Evolutionary conservation across 179 eudicot genomes (phyloP).

Genomic region (Amaranthus tricolor): DNA sequence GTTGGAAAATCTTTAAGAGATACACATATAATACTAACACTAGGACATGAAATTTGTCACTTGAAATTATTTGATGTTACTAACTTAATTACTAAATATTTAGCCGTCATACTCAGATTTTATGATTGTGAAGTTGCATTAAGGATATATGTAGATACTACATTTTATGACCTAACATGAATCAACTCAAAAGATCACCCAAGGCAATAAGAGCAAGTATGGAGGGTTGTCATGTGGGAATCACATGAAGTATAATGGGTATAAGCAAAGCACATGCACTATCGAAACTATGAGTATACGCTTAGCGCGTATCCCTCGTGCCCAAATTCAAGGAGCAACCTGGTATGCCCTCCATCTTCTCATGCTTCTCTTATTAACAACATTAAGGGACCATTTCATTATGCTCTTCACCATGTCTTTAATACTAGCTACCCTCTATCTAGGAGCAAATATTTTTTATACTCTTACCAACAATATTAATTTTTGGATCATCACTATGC

Average conservation of each 20-base stretch:
- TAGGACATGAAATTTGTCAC: too few relatives aligned
- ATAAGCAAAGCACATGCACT: slow-evolving; percentile 26
- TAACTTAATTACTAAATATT: too few relatives aligned
- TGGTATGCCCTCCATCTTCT: slow-evolving; percentile 33
- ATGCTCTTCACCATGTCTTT: background rate
- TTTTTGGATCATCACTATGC: background rate
- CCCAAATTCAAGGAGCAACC: slow-evolving; percentile 28
- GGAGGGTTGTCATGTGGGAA: slow-evolving; percentile 28
- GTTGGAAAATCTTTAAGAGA: too few relatives aligned
- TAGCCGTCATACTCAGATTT: too few relatives aligned
- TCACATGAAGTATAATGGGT: slow-evolving; percentile 26
- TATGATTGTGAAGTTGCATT: too few relatives aligned
- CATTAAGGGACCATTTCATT: slow-evolving; percentile 21
- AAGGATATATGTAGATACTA: too few relatives aligned
- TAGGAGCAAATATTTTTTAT: background rate
- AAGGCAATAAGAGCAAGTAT: slow-evolving; percentile 4
- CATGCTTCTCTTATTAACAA: slow-evolving; percentile 18
- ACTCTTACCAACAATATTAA: background rate
- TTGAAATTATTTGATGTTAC: too few relatives aligned
- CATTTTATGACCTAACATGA: background rate
- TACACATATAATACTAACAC: too few relatives aligned
- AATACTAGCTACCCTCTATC: background rate
- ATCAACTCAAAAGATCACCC: too few relatives aligned
- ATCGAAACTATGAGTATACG: slow-evolving; percentile 6
- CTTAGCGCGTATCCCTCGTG: slow-evolving; percentile 29